Evolutionary conservation across 1,139 yeast genomes (phyloP).

Genomic region (Yamadazyma dushanensis): DNA sequence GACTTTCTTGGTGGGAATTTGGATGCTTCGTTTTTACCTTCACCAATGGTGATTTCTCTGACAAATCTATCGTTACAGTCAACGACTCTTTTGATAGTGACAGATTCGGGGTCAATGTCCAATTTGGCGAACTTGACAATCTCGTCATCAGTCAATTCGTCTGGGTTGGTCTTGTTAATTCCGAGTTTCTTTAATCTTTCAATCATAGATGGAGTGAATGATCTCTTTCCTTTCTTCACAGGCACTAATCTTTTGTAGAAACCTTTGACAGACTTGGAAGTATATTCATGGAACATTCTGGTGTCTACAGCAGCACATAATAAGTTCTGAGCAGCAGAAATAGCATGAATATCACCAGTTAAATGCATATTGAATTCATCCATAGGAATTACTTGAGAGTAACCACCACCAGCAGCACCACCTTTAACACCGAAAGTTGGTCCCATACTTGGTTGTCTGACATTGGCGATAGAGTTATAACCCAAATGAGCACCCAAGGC

Average conservation of each 20-base stretch:
- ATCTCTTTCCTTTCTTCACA: conserved; percentile 61
- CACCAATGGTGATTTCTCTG: conserved; percentile 72
- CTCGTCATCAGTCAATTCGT: conserved; percentile 67
- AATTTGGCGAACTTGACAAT: conserved; percentile 60
- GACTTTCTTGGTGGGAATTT: conserved; percentile 70
- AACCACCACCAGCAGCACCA: conserved; percentile 90
- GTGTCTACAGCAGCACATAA: conserved; percentile 85
- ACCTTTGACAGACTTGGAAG: conserved; percentile 64
- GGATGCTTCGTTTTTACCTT: conserved; percentile 67
- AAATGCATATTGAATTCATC: conserved; percentile 84
- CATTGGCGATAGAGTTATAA: conserved; percentile 71
- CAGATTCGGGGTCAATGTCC: conserved; percentile 70
- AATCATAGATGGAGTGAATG: conserved; percentile 67
- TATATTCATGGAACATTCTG: conserved; percentile 76
- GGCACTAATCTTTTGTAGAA: conserved; percentile 74
- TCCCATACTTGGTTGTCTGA: conserved; percentile 86
- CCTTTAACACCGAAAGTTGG: conserved; percentile 88
- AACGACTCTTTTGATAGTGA: conserved; percentile 75
- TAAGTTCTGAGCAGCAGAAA: conserved; percentile 75
- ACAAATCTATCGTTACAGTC: conserved; percentile 80
- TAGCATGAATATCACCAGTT: conserved; percentile 84
- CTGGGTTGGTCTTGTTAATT: conserved; percentile 65
- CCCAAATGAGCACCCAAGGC: conserved; percentile 76
- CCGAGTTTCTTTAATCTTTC: conserved; percentile 64
- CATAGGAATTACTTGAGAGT: conserved; percentile 84